These are phyloP conservation scores for Solanum hybrid DNA, from an alignment of 305 asterid genomes.

Conservation along the genomic window DNA sequence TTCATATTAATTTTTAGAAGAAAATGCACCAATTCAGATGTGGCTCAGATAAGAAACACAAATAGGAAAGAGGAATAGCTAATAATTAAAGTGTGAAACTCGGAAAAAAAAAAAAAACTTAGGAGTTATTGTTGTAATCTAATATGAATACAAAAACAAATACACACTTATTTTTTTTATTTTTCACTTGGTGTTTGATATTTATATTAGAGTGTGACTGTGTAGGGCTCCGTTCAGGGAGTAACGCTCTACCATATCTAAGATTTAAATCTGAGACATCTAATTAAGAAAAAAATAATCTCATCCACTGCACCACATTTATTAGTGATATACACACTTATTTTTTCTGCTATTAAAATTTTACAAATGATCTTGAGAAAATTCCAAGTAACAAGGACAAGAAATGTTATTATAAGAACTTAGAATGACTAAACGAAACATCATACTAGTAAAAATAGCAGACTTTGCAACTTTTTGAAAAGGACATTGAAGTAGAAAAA, in stretches of 20 bases:
- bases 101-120: too few relatives aligned
- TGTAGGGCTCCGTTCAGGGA: neutral
- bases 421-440: neutral
- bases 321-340: neutral
- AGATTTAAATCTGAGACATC: fast-evolving
- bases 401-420: neutral
- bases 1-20: too few relatives aligned
- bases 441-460: neutral
- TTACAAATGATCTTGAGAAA: neutral
- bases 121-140: neutral
- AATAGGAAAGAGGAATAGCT: neutral
- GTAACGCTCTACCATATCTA: too few relatives aligned
- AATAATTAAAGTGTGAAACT: neutral
- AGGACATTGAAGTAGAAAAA: neutral
- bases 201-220: fast-evolving
- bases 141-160: neutral
- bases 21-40: too few relatives aligned
- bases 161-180: neutral
- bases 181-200: too few relatives aligned
- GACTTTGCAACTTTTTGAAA: neutral
- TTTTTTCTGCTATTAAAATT: neutral
- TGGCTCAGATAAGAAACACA: neutral
- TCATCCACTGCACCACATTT: neutral
- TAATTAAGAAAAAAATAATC: too few relatives aligned
- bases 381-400: neutral